Base-by-base conservation (phyloP, 2,329 filamentous ascomycete genomes). In the Phaeoacremonium minimum region DNA sequence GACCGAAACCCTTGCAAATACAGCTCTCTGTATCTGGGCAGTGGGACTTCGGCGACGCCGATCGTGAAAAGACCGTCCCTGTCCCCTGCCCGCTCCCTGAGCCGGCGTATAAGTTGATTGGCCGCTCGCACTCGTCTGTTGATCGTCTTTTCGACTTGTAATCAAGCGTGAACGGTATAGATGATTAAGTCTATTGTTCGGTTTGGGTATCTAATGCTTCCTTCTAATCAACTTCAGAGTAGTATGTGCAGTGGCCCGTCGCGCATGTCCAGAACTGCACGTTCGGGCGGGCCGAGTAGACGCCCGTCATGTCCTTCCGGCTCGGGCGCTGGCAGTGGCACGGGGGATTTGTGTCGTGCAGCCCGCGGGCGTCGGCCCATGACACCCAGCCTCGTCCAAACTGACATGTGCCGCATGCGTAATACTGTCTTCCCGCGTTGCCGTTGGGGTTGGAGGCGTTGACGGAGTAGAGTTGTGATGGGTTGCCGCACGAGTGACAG, bases 391-490 rank as follows among this genome's bases (percentile, higher is more conserved):
- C 22, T n/a, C n/a, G 9, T 26, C 22, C 22, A 26, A 9, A 26
- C 22, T 26, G 9, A n/a, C 22, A 26, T 9, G 22, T 26, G n/a
- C 9, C 9, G n/a, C 22, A 26, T 9, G 22, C 22, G 22, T 26
- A 26, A n/a, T 26, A 26, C 22, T 9, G 22, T 26, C 22, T 9
- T 26, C 22, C n/a, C 9, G 9, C 22, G 22, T 26, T 26, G 9
- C 22, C 22, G 22, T 26, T 26, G 9, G 22, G 22, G 22, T 26
- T 26, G 22, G 9, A 9, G 22, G 22, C 9, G n/a, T 26, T 9
- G n/a, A n/a, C n/a, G 9, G n/a, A 9, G 22, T 26, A 26, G 22
- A 75, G 43, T 41, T 48, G 5, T 15, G 22, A 9, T 9, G 22
- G 22, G 9, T 26, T 26, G 22, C 22, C 22, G n/a, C 22, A 26